Base-by-base conservation (phyloP, 305 asterid species). In the Salvia sclarea region DNA sequence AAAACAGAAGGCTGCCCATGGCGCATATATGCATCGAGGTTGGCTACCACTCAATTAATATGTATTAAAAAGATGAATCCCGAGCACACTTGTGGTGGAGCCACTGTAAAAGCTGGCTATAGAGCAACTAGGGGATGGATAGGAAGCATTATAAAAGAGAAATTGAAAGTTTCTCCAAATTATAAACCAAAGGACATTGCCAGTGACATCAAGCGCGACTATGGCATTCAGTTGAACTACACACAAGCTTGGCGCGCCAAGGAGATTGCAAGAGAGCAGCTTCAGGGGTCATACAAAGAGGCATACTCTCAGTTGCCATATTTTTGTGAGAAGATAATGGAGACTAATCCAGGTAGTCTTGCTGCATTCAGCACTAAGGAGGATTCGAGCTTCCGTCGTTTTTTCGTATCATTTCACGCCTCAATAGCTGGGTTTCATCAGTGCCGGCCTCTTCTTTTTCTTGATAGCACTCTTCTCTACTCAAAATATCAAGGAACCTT, bases 211-310 rank as follows among this genome's bases (percentile, higher is more conserved):
- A 77, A 89, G 74, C 95, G 98, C 16, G 99, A 94, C 69, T 94
- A 94, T 80, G 99, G 98, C 69, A 91, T 94, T 84, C 95, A 91
- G 76, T 81, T 94, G 88, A 94, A 94, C 82, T 94, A 94, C 81
- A 89, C 97, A 2, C 99, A 94, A 74, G 99, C 99, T 30, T 83
- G 99, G 97, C 98, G 98, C 16, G 99, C 99, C 57, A 94, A 94
- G 81, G 99, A 94, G 86, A 88, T 89, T 68, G 98, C 98, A 24
- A 76, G 99, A 37, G 99, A 94, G 84, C 99, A 94, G 81, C 98
- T 94, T 82, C 98, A 89, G 84, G 99, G 99, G 0, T 94, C 99
- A 28, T 91, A 89, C 74, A 86, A 82, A 71, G 98, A 91, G 77
- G 99, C 99, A 7, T 94, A 94, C 79, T 82, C 84, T 59, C 96